Base-by-base conservation (phyloP, 257 asterid genomes). In the Asclepias syriaca region DNA sequence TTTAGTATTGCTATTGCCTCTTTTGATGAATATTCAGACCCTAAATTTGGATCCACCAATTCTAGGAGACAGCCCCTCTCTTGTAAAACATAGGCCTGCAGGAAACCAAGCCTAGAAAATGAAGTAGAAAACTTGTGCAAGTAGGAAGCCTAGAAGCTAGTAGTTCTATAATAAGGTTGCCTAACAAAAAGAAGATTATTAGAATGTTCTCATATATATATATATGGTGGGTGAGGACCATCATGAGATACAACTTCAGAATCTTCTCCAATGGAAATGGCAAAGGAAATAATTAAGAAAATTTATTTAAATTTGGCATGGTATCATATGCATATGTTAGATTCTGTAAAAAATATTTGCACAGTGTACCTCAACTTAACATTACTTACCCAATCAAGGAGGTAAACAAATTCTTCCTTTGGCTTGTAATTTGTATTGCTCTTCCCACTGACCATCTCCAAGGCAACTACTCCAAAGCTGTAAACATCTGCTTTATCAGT, bases 391-490 rank as follows among this genome's bases (percentile, higher is more conserved):
- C 91, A 85, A 51, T 94, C 99, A 60, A 91, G 97, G 75, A 94
- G 97, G 80, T 88, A 89, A 18, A 86, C 88, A 54, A 84, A 91
- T 14, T 91, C 96, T 69, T 89, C 92, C 58, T 70, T 77, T 3
- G 97, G 97, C 88, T 89, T 79, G 57, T 88, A 83, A 79, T 85
- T 89, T 77, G 92, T 85, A 86, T 91, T 94, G 92, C 97, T 91
- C 79, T 89, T 91, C 40, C 97, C 99, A 64, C 96, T 91, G 70
- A 89, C 85, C 16, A 94, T 85, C 81, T 94, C 96, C 24, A 94
- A 74, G 24, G 97, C 93, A 18, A 94, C 99, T n/a, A 94, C 95
- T 37, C 99, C 99, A 70, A 82, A 94, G 81, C 99, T 91, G 85
- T 91, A 94, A 54, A 93, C 96, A 66, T 93, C 98, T 70, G 97